A percentile compares a stretch with the other conserved stretches of the same genome.
phyloP scores from a whole-genome alignment of 2,329 filamentous ascomycete species.

The Diaporthe australafricana region DNA sequence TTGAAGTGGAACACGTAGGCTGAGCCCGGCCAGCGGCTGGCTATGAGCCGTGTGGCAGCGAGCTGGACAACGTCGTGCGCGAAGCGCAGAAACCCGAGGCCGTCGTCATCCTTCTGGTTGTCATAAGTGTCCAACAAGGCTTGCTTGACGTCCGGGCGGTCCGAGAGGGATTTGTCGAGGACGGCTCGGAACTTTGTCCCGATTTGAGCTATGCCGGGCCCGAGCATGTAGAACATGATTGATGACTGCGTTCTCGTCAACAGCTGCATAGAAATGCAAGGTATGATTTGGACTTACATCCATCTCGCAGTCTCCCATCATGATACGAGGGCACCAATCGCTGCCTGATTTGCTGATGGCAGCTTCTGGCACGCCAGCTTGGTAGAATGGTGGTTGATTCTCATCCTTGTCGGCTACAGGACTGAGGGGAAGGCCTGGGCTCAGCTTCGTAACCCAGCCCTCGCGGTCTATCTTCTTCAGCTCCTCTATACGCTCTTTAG shows the following conservation, averaged over 20 bases:
- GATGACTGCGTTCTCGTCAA: background rate
- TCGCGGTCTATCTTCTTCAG: background rate
- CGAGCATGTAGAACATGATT: background rate
- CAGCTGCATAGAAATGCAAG: background rate
- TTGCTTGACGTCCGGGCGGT: background rate
- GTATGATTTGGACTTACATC: background rate
- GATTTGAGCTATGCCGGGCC: background rate
- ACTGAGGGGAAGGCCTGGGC: background rate
- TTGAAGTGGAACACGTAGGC: constrained; percentile 51
- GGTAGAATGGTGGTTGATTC: background rate
- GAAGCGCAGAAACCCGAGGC: background rate
- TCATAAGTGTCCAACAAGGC: background rate
- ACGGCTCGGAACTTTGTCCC: background rate
- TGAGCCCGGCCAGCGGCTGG: background rate
- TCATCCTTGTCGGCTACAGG: background rate
- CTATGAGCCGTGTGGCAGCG: background rate
- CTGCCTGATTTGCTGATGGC: background rate
- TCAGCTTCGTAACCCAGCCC: background rate
- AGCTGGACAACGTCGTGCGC: background rate
- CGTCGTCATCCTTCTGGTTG: fast-evolving
- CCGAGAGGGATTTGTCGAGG: background rate
- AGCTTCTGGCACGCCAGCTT: background rate
- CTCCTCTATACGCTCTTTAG: background rate
- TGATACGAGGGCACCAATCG: background rate
- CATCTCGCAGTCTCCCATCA: constrained; percentile 1